These are phyloP conservation scores for Taxillus chinensis DNA, from an alignment of 164 flowering plant genomes.

Conservation along the genomic window DNA sequence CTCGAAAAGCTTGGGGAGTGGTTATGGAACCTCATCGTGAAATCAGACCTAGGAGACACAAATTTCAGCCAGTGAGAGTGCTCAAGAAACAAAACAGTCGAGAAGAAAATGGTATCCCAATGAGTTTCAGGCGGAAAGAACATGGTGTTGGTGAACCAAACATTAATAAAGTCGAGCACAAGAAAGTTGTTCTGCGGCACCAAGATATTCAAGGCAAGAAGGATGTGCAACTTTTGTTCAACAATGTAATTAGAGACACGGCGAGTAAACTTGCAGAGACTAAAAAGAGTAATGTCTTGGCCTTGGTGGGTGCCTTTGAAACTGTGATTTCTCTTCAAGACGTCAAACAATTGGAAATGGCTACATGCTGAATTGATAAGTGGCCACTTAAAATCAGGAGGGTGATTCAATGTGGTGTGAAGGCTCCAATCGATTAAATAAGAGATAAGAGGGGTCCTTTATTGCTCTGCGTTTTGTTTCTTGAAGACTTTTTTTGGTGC, in stretches of 20 bases:
- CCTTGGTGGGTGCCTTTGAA: constrained; percentile 71
- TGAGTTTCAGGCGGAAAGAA: constrained; percentile 13
- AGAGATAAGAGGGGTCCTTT: too few relatives aligned
- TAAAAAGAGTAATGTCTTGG: constrained; percentile 58
- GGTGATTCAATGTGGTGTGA: too few relatives aligned
- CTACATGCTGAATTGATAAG: constrained; percentile 3
- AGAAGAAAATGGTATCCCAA: constrained; percentile 8
- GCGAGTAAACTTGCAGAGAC: constrained; percentile 45
- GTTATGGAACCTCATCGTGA: too few relatives aligned
- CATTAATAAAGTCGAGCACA: constrained; percentile 10
- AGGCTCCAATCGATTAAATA: too few relatives aligned
- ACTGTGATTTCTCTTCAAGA: constrained; percentile 54
- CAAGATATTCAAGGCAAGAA: constrained; percentile 30
- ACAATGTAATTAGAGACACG: constrained; percentile 58
- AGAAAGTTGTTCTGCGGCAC: constrained; percentile 34
- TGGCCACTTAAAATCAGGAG: too few relatives aligned
- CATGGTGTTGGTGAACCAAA: constrained; percentile 6
- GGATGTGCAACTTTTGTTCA: constrained; percentile 24
- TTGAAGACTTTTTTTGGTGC: too few relatives aligned
- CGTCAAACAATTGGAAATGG: constrained; percentile 14
- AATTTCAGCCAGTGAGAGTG: constrained; percentile 28
- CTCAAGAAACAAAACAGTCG: constrained; percentile 15
- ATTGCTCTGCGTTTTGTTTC: too few relatives aligned
- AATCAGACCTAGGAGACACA: constrained; percentile 26
- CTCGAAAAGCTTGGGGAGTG: constrained; percentile 11